These are phyloP conservation scores for Calonectria pseudoreteaudii DNA, from an alignment of 2,329 filamentous ascomycete species.

Conservation along the genomic window DNA sequence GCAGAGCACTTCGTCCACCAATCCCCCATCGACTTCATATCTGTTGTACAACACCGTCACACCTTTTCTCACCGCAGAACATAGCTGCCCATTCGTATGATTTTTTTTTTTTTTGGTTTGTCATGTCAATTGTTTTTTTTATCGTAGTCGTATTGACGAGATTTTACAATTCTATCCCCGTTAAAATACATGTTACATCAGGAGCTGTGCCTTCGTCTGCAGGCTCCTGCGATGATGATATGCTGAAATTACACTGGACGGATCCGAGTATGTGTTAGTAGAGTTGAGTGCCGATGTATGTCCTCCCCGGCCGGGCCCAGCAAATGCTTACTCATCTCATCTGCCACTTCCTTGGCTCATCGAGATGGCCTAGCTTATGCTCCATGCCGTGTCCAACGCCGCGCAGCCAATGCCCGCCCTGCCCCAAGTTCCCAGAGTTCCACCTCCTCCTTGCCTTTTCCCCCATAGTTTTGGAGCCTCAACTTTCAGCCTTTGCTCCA, in stretches of 20 bases:
- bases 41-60: neutral
- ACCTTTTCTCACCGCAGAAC: neutral
- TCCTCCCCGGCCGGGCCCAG: slow-evolving; percentile 30
- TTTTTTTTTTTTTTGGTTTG: neutral
- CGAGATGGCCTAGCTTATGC: slow-evolving; percentile 15
- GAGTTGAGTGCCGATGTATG: slow-evolving; percentile 45
- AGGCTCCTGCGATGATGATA: slow-evolving; percentile 34
- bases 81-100: neutral
- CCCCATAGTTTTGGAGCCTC: neutral
- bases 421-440: slow-evolving; percentile 34
- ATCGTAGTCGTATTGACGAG: slow-evolving; percentile 18
- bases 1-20: slow-evolving; percentile 5
- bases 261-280: slow-evolving; percentile 40
- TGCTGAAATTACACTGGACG: slow-evolving; percentile 40
- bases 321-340: slow-evolving; percentile 10
- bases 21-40: neutral
- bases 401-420: slow-evolving; percentile 36
- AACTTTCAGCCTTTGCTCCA: slow-evolving; percentile 11
- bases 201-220: slow-evolving; percentile 22
- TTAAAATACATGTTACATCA: slow-evolving; percentile 42
- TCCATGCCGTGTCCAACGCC: slow-evolving; percentile 23
- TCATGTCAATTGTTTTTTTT: slow-evolving; percentile 9
- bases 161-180: slow-evolving; percentile 44
- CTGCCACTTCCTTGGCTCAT: slow-evolving; percentile 13
- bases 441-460: slow-evolving; percentile 28